Percentiles rank a stretch among this genome's conserved stretches.
Conservation (phyloP, 495 filamentous ascomycete genomes). For the Clohesyomyces aquaticus region DNA sequence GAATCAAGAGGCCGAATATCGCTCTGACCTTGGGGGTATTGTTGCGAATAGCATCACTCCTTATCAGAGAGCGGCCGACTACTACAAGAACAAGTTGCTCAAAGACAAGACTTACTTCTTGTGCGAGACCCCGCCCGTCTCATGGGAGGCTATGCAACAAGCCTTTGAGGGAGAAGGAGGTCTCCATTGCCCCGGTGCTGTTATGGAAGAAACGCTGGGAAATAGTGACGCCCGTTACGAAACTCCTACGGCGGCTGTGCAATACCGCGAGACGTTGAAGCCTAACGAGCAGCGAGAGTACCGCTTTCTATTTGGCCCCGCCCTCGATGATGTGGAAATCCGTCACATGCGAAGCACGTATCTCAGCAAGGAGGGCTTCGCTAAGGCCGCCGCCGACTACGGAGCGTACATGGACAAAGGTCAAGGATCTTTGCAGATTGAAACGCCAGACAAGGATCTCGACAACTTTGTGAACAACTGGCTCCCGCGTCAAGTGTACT, state of each 20-base stretch:
- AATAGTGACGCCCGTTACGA: slow-evolving; percentile 58
- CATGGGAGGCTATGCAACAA: slow-evolving; percentile 56
- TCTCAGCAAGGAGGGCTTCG: slow-evolving; percentile 56
- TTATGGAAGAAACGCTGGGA: slow-evolving; percentile 47
- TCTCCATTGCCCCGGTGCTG: slow-evolving; percentile 55
- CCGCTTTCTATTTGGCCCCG: slow-evolving; percentile 60
- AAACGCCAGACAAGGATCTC: slow-evolving; percentile 58
- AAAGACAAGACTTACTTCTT: slow-evolving; percentile 64
- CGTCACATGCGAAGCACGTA: slow-evolving; percentile 53
- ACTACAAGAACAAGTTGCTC: slow-evolving; percentile 60
- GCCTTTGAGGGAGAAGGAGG: slow-evolving; percentile 62
- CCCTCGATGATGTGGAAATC: slow-evolving; percentile 57
- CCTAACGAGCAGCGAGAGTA: slow-evolving; percentile 51
- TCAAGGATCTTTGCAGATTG: slow-evolving; percentile 55
- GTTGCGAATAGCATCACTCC: slow-evolving; percentile 57
- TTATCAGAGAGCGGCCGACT: slow-evolving; percentile 60
- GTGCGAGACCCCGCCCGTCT: slow-evolving; percentile 55
- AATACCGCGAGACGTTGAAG: slow-evolving; percentile 54
- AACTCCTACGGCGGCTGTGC: slow-evolving; percentile 58
- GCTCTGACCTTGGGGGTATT: slow-evolving; percentile 52
- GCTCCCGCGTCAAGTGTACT: slow-evolving; percentile 61
- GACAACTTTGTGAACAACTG: slow-evolving; percentile 65
- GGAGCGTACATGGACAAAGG: slow-evolving; percentile 55
- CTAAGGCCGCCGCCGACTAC: slow-evolving; percentile 51
- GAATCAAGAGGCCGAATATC: slow-evolving; percentile 60